phyloP scores from a whole-genome alignment of 768 basidiomycete genomes.

The button mushroom (Agaricus bisporus) region DNA sequence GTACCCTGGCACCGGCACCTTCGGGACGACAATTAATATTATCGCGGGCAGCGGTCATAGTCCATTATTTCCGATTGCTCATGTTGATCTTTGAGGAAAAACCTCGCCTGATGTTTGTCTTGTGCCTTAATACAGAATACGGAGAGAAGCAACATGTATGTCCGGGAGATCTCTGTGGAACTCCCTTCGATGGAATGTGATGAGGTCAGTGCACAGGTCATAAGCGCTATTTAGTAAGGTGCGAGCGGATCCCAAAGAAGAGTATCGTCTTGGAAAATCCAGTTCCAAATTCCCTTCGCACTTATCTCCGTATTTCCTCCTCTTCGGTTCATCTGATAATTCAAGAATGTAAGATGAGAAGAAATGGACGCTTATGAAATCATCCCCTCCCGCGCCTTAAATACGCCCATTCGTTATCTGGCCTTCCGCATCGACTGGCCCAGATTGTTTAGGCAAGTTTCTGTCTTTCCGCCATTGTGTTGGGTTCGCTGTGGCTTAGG shows the following conservation, averaged over 20 bases:
- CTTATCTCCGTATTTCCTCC: constrained; percentile 8
- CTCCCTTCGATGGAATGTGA: not conserved
- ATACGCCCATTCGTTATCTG: not conserved
- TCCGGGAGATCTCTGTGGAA: not conserved
- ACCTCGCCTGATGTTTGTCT: not conserved
- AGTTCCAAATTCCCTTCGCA: not conserved
- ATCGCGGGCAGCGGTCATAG: not conserved
- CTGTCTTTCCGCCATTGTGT: not conserved
- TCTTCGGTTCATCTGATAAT: not conserved
- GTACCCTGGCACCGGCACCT: no score
- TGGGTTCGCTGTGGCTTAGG: not conserved
- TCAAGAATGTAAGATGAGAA: not conserved
- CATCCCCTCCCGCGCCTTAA: not conserved
- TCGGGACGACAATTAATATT: not conserved
- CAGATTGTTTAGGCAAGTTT: not conserved
- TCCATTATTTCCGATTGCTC: not conserved
- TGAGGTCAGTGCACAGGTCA: not conserved
- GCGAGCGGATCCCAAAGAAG: not conserved
- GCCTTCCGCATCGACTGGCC: not conserved
- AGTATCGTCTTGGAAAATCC: not conserved
- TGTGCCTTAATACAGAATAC: not conserved
- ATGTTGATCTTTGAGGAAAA: constrained; percentile 6
- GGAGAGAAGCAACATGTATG: not conserved
- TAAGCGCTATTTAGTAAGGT: not conserved
- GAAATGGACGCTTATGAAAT: not conserved